Evolutionary conservation across 352 stramenopile species (phyloP).

Genomic region (Globisporangium barbulae): DNA sequence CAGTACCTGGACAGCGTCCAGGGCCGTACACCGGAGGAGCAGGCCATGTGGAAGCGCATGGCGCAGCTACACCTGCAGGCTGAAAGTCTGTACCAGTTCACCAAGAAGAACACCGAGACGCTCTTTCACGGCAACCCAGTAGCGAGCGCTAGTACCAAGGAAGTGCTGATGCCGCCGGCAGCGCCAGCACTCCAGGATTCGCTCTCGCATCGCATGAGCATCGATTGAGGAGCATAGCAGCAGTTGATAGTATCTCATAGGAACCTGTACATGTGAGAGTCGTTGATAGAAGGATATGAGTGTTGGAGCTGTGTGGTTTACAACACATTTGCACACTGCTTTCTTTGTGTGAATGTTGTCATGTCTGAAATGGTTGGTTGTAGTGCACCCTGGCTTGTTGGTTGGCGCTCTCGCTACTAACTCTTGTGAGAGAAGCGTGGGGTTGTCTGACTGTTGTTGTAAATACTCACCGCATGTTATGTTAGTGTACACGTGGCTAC

Average conservation of each 20-base stretch:
- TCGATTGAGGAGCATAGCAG: conserved; percentile 2
- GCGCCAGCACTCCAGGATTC: not conserved
- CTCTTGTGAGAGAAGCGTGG: too few relatives aligned
- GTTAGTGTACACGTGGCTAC: conserved; percentile 1
- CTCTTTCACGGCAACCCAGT: not conserved
- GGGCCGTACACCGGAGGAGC: conserved; percentile 10
- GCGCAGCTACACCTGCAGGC: conserved; percentile 10
- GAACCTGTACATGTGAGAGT: not conserved
- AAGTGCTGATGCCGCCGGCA: not conserved
- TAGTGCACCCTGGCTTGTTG: too few relatives aligned
- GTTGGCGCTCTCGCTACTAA: too few relatives aligned
- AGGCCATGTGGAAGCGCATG: conserved; percentile 17
- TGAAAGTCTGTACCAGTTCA: conserved; percentile 14
- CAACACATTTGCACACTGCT: too few relatives aligned
- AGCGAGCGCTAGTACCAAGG: not conserved
- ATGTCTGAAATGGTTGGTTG: too few relatives aligned
- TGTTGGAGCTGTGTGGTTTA: too few relatives aligned
- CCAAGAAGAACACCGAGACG: conserved; percentile 12
- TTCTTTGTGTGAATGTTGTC: too few relatives aligned
- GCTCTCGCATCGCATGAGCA: conserved; percentile 7
- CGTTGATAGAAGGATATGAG: too few relatives aligned
- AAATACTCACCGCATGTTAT: not conserved
- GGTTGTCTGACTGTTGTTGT: too few relatives aligned
- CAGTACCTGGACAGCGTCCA: conserved; percentile 9
- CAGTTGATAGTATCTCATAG: not conserved